These are phyloP conservation scores for Termitomyces sp. DNA, from an alignment of 768 basidiomycete genomes.

Conservation along the genomic window DNA sequence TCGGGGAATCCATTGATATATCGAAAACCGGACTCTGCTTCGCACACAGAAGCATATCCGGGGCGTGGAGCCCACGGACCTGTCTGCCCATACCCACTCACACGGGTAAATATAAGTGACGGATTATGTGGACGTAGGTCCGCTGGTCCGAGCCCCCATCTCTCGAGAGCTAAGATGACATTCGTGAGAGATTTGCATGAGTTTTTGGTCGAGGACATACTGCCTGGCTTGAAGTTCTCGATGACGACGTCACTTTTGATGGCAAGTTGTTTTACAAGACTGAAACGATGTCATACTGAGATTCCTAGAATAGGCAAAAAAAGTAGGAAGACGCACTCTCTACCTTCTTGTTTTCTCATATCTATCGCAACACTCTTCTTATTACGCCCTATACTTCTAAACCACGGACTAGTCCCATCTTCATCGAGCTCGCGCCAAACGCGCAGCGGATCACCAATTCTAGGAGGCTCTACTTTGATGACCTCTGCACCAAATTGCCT, in stretches of 20 bases:
- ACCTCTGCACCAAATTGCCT: conserved; percentile 73
- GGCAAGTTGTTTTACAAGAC: conserved; percentile 59
- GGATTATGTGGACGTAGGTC: conserved; percentile 72
- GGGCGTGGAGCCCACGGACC: conserved; percentile 70
- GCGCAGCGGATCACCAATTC: conserved; percentile 60
- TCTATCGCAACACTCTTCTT: conserved; percentile 75
- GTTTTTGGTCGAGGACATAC: conserved; percentile 33
- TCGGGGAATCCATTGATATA: conserved; percentile 69
- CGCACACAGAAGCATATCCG: conserved; percentile 73
- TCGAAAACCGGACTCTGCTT: conserved; percentile 72
- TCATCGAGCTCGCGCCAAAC: conserved; percentile 70
- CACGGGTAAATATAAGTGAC: conserved; percentile 85
- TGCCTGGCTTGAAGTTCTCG: conserved; percentile 76
- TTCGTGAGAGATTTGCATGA: conserved; percentile 2
- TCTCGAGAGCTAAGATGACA: conserved; percentile 52
- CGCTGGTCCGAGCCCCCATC: conserved; percentile 60
- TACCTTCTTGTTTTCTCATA: conserved; percentile 53
- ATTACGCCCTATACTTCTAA: conserved; percentile 65
- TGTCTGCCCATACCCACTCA: conserved; percentile 73
- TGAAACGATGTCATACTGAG: conserved; percentile 19
- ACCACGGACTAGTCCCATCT: conserved; percentile 74
- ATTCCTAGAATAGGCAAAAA: background rate
- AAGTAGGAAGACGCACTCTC: conserved; percentile 25
- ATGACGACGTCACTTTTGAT: conserved; percentile 61
- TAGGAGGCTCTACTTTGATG: conserved; percentile 68